Base-by-base conservation (phyloP, 2,329 filamentous ascomycete species). In the Phaeophleospora eucalypticola region DNA sequence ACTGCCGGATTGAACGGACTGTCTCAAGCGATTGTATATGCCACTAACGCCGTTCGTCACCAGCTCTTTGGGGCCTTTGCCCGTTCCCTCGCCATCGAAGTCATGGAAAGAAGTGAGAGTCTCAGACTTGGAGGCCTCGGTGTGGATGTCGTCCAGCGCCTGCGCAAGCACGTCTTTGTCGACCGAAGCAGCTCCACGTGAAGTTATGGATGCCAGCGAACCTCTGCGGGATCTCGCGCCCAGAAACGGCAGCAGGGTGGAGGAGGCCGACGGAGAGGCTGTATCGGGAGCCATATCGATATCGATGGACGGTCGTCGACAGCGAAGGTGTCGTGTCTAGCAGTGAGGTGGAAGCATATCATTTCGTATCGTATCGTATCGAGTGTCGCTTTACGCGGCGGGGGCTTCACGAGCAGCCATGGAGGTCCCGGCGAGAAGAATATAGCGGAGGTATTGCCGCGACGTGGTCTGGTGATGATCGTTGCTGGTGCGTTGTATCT, bases 91-190 rank as follows among this genome's bases (percentile, higher is more conserved):
- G 67, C 91, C 87, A 53, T 93, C 87, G 61, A 95, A 90, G 63
- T 96, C 90, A 69, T 94, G 94, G 70, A 97, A 97, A 7, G 89
- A 94, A 2, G 91, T 97, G 39, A 97, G 76, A 27, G 83, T 81
- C 53, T 86, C 86, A 27, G 87, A 87, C 64, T 87, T 86, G 62
- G 87, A 94, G n/a, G 90, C 89, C 4, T 87, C 83, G 41, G 77
- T 89, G 68, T 96, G 91, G 57, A 96, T 95, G 59, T 87, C 84
- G 68, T 95, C 86, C 51, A 96, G 81, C 15, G 85, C 80, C 52
- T 88, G 81, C 27, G 86, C 82, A 32, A 91, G 76, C 47, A 87
- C 83, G 53, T 89, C 86, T 63, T 81, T 86, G 65, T 90, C 86
- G 34, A 81, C 70, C 40, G 62, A 56, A 1, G 45, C 42, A 24